A percentile compares a stretch with the other conserved stretches of the same genome.
phyloP scores from a whole-genome alignment of 116 monocot species.

The Trichopus zeylanicus region DNA sequence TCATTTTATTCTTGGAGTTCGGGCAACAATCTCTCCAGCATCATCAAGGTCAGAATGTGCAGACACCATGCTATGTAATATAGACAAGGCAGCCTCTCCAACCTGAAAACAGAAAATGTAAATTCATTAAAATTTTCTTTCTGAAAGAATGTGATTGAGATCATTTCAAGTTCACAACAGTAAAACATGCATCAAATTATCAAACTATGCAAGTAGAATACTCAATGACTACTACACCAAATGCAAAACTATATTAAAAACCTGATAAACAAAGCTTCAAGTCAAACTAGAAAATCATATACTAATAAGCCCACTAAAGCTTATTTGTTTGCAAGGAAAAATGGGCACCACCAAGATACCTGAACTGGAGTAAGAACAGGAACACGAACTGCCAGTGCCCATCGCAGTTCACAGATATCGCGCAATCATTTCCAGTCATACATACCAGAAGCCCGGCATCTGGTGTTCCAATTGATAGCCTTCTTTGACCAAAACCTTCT shows the following conservation, averaged over 20 bases:
- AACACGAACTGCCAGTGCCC: constrained; percentile 78
- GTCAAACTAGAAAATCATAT: no score
- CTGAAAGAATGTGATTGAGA: no score
- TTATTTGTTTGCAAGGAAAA: no score
- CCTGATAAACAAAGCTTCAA: no score
- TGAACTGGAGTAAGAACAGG: constrained; percentile 87
- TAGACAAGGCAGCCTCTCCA: constrained; percentile 78
- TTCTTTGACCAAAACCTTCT: constrained; percentile 94
- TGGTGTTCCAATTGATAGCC: constrained; percentile 85
- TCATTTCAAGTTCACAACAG: no score
- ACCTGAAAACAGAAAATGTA: constrained; percentile 34
- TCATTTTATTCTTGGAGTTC: constrained; percentile 93
- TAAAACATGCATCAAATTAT: no score
- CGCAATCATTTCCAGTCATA: constrained; percentile 85
- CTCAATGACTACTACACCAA: no score
- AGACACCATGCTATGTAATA: constrained; percentile 91
- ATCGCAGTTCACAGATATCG: constrained; percentile 95
- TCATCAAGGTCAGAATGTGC: constrained; percentile 99
- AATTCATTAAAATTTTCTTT: no score
- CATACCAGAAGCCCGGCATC: constrained; percentile 95
- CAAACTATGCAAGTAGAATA: no score
- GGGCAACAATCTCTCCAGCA: constrained; percentile 97
- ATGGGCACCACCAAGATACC: constrained; percentile 55
- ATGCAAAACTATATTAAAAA: no score
- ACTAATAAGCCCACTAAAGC: no score